Evolutionary conservation across 225 moss, liverwort and hornwort genomes (phyloP).

Genomic region (Thuidium tamariscinum): DNA sequence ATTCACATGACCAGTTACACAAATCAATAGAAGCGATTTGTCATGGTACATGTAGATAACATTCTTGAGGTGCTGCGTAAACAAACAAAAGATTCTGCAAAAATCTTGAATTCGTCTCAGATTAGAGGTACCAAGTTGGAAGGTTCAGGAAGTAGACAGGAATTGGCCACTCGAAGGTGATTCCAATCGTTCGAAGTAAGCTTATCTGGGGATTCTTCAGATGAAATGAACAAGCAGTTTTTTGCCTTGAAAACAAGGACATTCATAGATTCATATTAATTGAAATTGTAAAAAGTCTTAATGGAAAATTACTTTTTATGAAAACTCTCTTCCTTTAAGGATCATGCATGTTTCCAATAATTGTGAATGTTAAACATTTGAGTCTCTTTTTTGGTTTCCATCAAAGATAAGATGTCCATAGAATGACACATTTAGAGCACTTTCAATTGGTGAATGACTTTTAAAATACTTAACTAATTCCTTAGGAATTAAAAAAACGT

Average conservation of each 20-base stretch:
- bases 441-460: background rate
- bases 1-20: background rate
- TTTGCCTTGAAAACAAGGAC: background rate
- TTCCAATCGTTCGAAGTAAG: background rate
- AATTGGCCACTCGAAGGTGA: background rate
- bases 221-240: too few species aligned
- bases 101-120: background rate
- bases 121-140: too few species aligned
- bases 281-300: background rate
- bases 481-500: background rate
- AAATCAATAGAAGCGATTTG: background rate
- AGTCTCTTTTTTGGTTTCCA: background rate
- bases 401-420: fast-evolving
- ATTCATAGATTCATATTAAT: too few species aligned
- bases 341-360: background rate
- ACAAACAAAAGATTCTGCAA: background rate
- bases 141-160: too few species aligned
- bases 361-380: background rate
- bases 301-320: background rate
- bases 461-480: background rate
- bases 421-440: background rate
- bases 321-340: background rate
- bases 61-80: background rate
- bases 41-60: background rate
- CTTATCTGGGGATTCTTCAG: background rate